Evolutionary conservation across 2,329 filamentous ascomycete genomes (phyloP).

Genomic region (Aspergillus jensenii): DNA sequence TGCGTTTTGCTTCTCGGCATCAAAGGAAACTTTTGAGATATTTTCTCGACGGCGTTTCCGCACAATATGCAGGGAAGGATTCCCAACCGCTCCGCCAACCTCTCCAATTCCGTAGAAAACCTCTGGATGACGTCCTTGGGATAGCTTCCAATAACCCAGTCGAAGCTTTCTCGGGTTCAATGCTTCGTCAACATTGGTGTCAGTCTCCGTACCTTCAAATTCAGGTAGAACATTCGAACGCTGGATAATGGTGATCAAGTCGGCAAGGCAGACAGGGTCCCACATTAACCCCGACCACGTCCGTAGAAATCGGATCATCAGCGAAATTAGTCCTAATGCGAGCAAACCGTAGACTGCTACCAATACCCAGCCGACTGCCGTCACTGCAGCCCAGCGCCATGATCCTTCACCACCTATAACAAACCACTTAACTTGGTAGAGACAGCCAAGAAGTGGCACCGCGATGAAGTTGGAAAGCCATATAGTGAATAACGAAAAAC

Average conservation of each 20-base stretch:
- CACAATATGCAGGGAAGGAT: constrained; percentile 37
- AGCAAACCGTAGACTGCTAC: constrained; percentile 72
- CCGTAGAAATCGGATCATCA: constrained; percentile 65
- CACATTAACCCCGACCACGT: constrained; percentile 75
- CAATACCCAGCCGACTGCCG: constrained; percentile 75
- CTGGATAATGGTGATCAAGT: constrained; percentile 74
- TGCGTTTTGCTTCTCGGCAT: constrained; percentile 39
- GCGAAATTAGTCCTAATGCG: constrained; percentile 55
- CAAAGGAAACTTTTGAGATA: constrained; percentile 32
- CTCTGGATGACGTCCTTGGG: constrained; percentile 55
- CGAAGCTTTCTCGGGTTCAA: constrained; percentile 62
- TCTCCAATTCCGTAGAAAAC: constrained; percentile 81
- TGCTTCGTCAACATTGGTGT: constrained; percentile 47
- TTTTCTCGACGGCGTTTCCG: constrained; percentile 33
- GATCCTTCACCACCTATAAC: constrained; percentile 56
- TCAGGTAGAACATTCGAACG: constrained; percentile 75
- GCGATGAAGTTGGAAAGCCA: constrained; percentile 75
- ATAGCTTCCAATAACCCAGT: constrained; percentile 83
- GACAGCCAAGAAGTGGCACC: constrained; percentile 75
- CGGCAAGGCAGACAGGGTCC: constrained; percentile 80
- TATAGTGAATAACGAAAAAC: constrained; percentile 64
- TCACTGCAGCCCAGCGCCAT: constrained; percentile 80
- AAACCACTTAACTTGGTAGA: constrained; percentile 68
- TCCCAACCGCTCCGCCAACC: constrained; percentile 52
- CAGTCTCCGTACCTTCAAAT: constrained; percentile 68